These are phyloP conservation scores for Coemansia sp. DNA, from an alignment of 192 early-diverging fungal species.

Conservation along the genomic window DNA sequence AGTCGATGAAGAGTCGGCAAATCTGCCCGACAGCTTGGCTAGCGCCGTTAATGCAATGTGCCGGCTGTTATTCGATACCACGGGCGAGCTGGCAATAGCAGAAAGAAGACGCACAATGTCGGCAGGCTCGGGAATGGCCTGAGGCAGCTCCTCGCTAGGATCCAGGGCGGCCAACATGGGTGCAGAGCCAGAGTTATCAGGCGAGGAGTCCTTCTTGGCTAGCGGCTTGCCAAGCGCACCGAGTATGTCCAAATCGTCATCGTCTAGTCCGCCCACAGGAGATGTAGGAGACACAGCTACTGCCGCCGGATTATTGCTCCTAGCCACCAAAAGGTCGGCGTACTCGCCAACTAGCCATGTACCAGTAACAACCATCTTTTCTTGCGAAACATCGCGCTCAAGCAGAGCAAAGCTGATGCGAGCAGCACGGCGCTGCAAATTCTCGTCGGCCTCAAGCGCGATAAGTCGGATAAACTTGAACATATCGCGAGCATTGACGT, in stretches of 20 bases:
- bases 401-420: conserved; percentile 88
- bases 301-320: not conserved
- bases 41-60: conserved; percentile 87
- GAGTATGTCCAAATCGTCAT: conserved; percentile 47
- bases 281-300: not conserved
- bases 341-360: conserved; percentile 98
- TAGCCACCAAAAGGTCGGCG: conserved; percentile 81
- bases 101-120: conserved; percentile 78
- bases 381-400: conserved; percentile 71
- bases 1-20: conserved; percentile 51
- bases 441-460: conserved; percentile 65
- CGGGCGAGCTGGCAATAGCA: conserved; percentile 77
- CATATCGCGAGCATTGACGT: conserved; percentile 76
- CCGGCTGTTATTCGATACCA: conserved; percentile 75
- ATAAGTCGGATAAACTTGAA: conserved; percentile 89
- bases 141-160: conserved; percentile 34
- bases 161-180: conserved; percentile 8
- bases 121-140: conserved; percentile 59
- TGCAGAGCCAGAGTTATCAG: not conserved
- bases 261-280: conserved; percentile 31
- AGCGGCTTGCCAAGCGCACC: conserved; percentile 44
- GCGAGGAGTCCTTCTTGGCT: not conserved
- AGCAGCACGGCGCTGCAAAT: conserved; percentile 86
- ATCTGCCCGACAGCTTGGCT: conserved; percentile 86
- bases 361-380: conserved; percentile 85